Conservation (phyloP, 306 rosid genomes). For the Rosa multiflora region DNA sequence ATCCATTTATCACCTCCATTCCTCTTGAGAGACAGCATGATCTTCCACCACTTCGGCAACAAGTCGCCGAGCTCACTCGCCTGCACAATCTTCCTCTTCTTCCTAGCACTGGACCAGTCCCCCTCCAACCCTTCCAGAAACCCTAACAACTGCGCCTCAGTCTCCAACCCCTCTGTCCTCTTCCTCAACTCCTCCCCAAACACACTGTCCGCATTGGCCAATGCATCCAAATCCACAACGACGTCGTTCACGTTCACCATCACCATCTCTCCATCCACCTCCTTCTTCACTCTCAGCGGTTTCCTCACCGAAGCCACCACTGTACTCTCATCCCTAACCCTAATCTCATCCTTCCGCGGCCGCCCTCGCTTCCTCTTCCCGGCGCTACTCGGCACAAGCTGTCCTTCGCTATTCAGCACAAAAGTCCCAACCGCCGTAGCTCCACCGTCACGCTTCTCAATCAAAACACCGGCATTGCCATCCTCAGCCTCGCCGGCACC, state of each 20-base stretch:
- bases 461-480: not conserved
- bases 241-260: slow-evolving; percentile 25
- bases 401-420: slow-evolving; percentile 15
- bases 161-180: slow-evolving; percentile 61
- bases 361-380: slow-evolving; percentile 66
- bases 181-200: slow-evolving; percentile 52
- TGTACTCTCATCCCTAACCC: not conserved
- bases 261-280: slow-evolving; percentile 27
- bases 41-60: slow-evolving; percentile 63
- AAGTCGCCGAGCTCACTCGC: slow-evolving; percentile 43
- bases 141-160: slow-evolving; percentile 45
- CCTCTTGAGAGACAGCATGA: slow-evolving; percentile 52
- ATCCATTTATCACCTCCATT: slow-evolving; percentile 41
- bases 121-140: slow-evolving; percentile 58
- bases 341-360: slow-evolving; percentile 46
- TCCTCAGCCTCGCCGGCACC: not conserved
- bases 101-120: slow-evolving; percentile 64
- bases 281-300: slow-evolving; percentile 5
- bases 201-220: slow-evolving; percentile 47
- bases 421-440: not conserved
- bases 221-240: slow-evolving; percentile 32
- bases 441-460: slow-evolving; percentile 2
- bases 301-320: not conserved
- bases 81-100: slow-evolving; percentile 62
- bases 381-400: slow-evolving; percentile 16